Evolutionary conservation across 2,329 filamentous ascomycete species (phyloP), one percentile per base, ranked within the genome.

Genomic region (Pseudogymnoascus sp.): DNA sequence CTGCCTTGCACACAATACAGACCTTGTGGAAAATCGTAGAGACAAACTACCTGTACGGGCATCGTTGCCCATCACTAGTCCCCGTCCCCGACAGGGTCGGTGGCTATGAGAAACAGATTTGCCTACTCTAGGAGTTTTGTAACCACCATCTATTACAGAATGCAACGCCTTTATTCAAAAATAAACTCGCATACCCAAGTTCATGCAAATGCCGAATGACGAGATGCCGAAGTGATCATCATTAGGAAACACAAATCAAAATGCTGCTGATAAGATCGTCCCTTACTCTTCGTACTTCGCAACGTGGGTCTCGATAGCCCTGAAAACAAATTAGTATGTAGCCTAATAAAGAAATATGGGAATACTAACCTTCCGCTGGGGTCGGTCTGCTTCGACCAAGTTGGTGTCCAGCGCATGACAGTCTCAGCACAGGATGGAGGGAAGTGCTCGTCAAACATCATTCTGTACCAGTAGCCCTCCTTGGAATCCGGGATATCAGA

Each of bases 381-480:
- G 77, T 99, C 95, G 26, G 87, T 90, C 84, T 97, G 92, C 76
- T 96, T 90, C 63, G 91, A 96, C 95, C 95, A 99, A 38, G 90
- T 99, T 29, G 95, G 95, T 64, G 90, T 92, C 96, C 95, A 99
- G 73, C 95, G 84, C 90, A 91, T 89, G 62, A 99, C 95, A 7
- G 95, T 99, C 65, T 85, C 88, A 7, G 95, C 96, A 75, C 93
- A 97, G 73, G 88, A 88, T 63, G 88, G 84, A 56, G 95, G 95
- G 85, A 97, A 99, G 78, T 96, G 93, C 83, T 99, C 93, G 76
- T 99, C 95, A 75, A 97, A 99, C 93, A 99, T 97, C 75, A 81
- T 83, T 72, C 95, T 88, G 80, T 99, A 99, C 95, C 95, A 99
- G 83, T 96, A 96, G 56, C 87, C 95, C 80, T 99, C 95, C 84